Evolutionary conservation across 192 early-diverging fungal genomes (phyloP).

Genomic region (Phycomyces nitens): DNA sequence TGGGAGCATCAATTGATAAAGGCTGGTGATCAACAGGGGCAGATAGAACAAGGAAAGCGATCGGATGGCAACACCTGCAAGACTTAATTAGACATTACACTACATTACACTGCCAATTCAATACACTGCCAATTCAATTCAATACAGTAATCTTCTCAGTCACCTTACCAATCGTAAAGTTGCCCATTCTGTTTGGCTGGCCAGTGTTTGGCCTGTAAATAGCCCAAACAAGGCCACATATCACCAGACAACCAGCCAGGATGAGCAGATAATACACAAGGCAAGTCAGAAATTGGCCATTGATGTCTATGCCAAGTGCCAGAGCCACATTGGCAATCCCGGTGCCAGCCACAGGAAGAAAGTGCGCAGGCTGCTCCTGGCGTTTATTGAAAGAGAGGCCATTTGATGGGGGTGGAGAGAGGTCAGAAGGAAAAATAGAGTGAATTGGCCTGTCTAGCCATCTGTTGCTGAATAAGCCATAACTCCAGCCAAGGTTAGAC

Average conservation of each 20-base stretch:
- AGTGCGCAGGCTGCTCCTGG: not conserved
- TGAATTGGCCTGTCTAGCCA: not conserved
- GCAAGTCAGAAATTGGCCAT: not conserved
- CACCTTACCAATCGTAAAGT: too few species aligned
- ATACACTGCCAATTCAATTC: too few species aligned
- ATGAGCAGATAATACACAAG: not conserved
- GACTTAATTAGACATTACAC: not conserved
- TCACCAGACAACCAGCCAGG: too few species aligned
- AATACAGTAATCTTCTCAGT: too few species aligned
- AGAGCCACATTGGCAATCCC: not conserved
- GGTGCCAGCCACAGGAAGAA: not conserved
- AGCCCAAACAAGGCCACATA: too few species aligned
- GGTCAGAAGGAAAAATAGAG: too few species aligned
- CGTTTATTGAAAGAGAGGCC: not conserved
- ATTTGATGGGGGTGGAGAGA: too few species aligned
- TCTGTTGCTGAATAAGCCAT: not conserved
- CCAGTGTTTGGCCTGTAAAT: too few species aligned
- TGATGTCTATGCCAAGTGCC: not conserved
- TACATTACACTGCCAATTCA: too few species aligned
- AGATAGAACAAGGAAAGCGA: conserved; percentile 31
- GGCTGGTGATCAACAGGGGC: conserved; percentile 29
- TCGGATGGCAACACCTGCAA: conserved; percentile 31
- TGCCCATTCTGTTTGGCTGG: too few species aligned
- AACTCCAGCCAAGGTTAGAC: conserved; percentile 41
- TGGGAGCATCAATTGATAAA: conserved; percentile 39